Evolutionary conservation across 768 basidiomycete species (phyloP).

Genomic region (Mycena metata): DNA sequence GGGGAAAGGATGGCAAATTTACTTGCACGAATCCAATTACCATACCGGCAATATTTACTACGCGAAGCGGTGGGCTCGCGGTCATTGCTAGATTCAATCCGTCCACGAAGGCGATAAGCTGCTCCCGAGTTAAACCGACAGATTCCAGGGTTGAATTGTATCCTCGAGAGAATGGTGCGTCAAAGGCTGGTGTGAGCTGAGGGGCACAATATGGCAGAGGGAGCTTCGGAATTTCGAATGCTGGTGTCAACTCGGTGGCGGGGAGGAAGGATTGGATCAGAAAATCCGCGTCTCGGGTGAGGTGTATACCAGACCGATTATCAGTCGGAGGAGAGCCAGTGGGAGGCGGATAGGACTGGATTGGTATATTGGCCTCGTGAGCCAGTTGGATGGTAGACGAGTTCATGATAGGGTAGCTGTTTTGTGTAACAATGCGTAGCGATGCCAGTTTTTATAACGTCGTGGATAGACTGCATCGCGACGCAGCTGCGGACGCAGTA

Average conservation of each 20-base stretch:
- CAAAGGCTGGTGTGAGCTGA: conserved; percentile 38
- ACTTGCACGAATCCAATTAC: conserved; percentile 43
- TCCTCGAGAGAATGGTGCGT: conserved; percentile 41
- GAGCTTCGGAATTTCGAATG: conserved; percentile 3
- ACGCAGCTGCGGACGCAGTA: conserved; percentile 2
- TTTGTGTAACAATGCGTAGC: background rate
- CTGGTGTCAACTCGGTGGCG: background rate
- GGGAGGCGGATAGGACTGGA: conserved; percentile 15
- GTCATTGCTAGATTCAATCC: conserved; percentile 45
- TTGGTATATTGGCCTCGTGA: background rate
- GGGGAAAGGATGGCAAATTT: background rate
- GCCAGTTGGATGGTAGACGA: conserved; percentile 3
- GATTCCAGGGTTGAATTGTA: conserved; percentile 37
- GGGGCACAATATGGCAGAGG: conserved; percentile 42
- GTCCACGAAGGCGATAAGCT: conserved; percentile 42
- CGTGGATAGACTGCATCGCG: background rate
- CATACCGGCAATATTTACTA: conserved; percentile 40
- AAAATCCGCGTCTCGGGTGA: conserved; percentile 34
- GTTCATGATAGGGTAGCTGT: background rate
- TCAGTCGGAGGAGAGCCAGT: background rate
- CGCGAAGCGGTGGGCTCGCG: conserved; percentile 43
- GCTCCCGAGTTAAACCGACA: conserved; percentile 36
- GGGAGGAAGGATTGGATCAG: conserved; percentile 34
- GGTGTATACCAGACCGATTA: conserved; percentile 22
- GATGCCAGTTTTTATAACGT: too few relatives aligned